Base-by-base conservation (phyloP, 257 asterid species). In the Rubia yunnanensis region DNA sequence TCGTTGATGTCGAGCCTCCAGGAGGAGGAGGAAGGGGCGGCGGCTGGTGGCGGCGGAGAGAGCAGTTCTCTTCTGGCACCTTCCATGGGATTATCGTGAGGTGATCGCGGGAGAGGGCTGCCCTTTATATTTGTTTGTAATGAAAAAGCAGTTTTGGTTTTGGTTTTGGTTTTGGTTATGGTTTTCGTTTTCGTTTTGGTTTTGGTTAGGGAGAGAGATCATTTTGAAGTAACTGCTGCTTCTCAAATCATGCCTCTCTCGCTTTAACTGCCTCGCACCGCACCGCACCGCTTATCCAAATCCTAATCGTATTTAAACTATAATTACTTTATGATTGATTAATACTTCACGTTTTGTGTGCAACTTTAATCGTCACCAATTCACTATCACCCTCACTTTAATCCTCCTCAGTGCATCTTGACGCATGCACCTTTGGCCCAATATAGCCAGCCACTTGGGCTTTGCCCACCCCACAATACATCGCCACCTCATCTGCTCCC, bases 1-100 rank as follows among this genome's bases (percentile, higher is more conserved):
- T 85, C 87, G 22, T 79, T 68, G 6, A 89, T 70, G 69, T 89
- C 68, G 70, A 85, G 84, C 35, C 86, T 78, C 96, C 96, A 89
- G 1, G 90, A 72, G 50, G 86, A 60, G 7, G 70, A 54, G 8
- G 69, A 53, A 0, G 17, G 0, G 65, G 17, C 3, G 67, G 32
- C 22, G n/a, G 32, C 0, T 0, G 65, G 10, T 0, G 60, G 38
- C 4, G 50, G 30, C 18, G 74, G 52, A 31, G 76, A 28, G 48
- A 65, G 61, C 55, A 65, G 53, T 35, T 72, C 76, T 17, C 76
- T 57, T 31, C 70, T 49, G 0, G 76, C 56, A 30, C 70, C 36
- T 10, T 54, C 70, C 35, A 66, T 32, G 50, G 77, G 70, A 64
- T 76, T 78, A 58, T 15, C 13, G 24, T 59, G 64, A 1, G 46